Conservation (phyloP, 495 filamentous ascomycete genomes). For the Penicillium desertorum region DNA sequence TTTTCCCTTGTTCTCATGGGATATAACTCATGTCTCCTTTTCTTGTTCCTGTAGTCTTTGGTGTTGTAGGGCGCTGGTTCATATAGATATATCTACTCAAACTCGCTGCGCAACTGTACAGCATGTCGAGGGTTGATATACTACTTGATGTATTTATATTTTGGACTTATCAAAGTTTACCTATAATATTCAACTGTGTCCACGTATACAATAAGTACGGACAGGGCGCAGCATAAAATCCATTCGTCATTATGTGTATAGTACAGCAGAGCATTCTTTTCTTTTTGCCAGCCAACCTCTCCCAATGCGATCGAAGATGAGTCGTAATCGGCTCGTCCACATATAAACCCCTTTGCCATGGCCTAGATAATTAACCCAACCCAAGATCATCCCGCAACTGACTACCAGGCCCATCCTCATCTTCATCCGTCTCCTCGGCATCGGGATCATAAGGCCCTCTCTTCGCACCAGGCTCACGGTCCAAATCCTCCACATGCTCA, state of each 20-base stretch:
- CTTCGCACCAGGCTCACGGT: slow-evolving; percentile 31
- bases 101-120: neutral
- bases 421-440: slow-evolving; percentile 46
- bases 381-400: slow-evolving; percentile 46
- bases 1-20: neutral
- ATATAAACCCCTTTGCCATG: neutral
- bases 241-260: slow-evolving; percentile 31
- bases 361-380: slow-evolving; percentile 27
- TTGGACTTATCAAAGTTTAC: neutral
- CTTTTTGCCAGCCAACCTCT: neutral
- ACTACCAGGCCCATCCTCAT: slow-evolving; percentile 44
- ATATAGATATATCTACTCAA: neutral
- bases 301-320: neutral
- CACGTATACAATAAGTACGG: neutral
- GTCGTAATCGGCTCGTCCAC: neutral
- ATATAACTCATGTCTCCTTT: neutral
- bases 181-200: neutral
- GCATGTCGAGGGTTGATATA: neutral
- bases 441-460: slow-evolving; percentile 40
- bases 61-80: neutral
- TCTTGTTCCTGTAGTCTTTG: neutral
- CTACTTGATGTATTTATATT: neutral
- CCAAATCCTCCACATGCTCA: slow-evolving; percentile 64
- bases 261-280: slow-evolving; percentile 18
- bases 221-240: slow-evolving; percentile 10